These are phyloP conservation scores for Annulohypoxylon stygium DNA, from an alignment of 495 filamentous ascomycete species.

Conservation along the genomic window DNA sequence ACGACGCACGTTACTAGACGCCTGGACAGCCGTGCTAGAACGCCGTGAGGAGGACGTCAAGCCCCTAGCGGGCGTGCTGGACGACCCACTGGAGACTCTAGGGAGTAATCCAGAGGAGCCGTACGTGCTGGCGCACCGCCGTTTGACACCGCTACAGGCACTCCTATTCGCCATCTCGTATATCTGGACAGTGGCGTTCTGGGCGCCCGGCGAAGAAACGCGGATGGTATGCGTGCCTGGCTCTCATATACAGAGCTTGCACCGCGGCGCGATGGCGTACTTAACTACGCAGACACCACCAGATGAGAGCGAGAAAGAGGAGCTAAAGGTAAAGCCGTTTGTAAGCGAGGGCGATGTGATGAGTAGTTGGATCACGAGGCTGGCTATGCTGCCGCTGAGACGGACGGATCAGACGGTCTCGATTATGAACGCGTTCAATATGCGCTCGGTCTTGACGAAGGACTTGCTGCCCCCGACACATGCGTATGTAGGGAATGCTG, in stretches of 20 bases:
- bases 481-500: constrained; percentile 53
- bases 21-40: constrained; percentile 56
- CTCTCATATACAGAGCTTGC: constrained; percentile 47
- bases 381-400: constrained; percentile 36
- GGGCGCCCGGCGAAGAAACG: constrained; percentile 51
- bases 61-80: constrained; percentile 48
- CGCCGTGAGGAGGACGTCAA: constrained; percentile 56
- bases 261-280: constrained; percentile 38
- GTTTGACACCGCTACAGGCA: constrained; percentile 44
- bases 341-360: constrained; percentile 60
- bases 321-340: constrained; percentile 51
- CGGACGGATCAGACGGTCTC: constrained; percentile 42
- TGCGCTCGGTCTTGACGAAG: constrained; percentile 45
- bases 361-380: constrained; percentile 53
- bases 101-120: constrained; percentile 33
- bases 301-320: constrained; percentile 23
- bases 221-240: constrained; percentile 55
- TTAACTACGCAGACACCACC: constrained; percentile 43
- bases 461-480: constrained; percentile 47
- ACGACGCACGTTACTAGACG: constrained; percentile 50
- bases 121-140: constrained; percentile 41
- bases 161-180: constrained; percentile 49
- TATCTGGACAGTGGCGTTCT: constrained; percentile 46
- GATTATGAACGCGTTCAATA: constrained; percentile 52
- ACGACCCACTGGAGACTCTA: constrained; percentile 51